Percentiles rank a stretch among this genome's conserved stretches.
Conservation (phyloP, 2,329 filamentous ascomycete genomes). For the Cladosporium cucumerinum region DNA sequence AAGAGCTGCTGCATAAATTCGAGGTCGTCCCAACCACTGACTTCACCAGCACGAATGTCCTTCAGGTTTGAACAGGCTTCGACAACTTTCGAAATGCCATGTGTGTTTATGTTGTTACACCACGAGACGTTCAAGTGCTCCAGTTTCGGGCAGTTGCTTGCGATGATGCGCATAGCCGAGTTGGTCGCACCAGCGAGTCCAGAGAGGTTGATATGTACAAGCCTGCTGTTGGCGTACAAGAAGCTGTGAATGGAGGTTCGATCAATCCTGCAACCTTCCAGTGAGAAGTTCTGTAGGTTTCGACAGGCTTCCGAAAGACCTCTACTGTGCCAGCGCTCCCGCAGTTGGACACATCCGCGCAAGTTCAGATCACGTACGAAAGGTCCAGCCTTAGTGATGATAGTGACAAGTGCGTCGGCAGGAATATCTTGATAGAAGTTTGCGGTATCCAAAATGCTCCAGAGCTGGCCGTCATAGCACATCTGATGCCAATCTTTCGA, state of each 20-base stretch:
- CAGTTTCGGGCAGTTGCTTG: slow-evolving; percentile 74
- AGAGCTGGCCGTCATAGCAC: slow-evolving; percentile 94
- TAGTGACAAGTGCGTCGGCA: slow-evolving; percentile 75
- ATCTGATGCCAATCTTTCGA: slow-evolving; percentile 74
- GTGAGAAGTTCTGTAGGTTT: slow-evolving; percentile 81
- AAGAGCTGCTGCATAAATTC: slow-evolving; percentile 73
- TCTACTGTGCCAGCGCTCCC: slow-evolving; percentile 73
- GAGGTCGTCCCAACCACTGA: slow-evolving; percentile 72
- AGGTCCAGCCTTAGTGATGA: slow-evolving; percentile 79
- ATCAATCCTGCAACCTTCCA: slow-evolving; percentile 87
- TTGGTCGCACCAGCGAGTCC: slow-evolving; percentile 78
- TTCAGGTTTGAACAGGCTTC: slow-evolving; percentile 68
- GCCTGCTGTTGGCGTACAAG: slow-evolving; percentile 70
- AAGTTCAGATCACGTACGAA: slow-evolving; percentile 91
- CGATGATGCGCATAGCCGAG: slow-evolving; percentile 79
- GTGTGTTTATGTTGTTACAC: slow-evolving; percentile 81
- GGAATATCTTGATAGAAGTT: slow-evolving; percentile 87
- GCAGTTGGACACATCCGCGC: slow-evolving; percentile 83
- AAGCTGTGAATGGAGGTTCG: slow-evolving; percentile 73
- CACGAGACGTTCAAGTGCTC: slow-evolving; percentile 86
- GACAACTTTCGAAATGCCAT: slow-evolving; percentile 70
- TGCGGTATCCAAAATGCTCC: slow-evolving; percentile 74
- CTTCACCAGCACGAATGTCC: slow-evolving; percentile 78
- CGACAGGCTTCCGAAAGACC: slow-evolving; percentile 78
- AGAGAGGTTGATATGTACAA: slow-evolving; percentile 83